phyloP scores from a whole-genome alignment of 805 yeast species.

The Cyberlindnera maritima region DNA sequence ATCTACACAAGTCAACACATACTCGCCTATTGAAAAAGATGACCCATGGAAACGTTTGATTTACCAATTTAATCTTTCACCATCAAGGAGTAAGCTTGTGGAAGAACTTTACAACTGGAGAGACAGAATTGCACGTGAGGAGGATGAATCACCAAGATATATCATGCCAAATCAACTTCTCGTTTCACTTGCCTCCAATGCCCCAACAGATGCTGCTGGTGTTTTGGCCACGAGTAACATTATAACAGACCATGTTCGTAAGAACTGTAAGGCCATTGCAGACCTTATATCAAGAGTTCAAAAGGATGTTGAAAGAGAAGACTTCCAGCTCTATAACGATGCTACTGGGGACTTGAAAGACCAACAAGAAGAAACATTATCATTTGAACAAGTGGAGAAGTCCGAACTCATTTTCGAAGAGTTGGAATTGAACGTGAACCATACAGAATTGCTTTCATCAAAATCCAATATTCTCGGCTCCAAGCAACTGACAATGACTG shows the following conservation, averaged over 20 bases:
- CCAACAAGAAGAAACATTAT: conserved; percentile 1
- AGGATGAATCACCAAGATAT: conserved; percentile 82
- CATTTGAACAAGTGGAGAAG: conserved; percentile 15
- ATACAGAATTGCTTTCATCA: background rate
- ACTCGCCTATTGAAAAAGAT: conserved; percentile 48
- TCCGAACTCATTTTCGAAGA: conserved; percentile 11
- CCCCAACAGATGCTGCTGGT: conserved; percentile 58
- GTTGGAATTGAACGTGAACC: background rate
- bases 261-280: conserved; percentile 56
- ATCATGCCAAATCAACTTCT: conserved; percentile 81
- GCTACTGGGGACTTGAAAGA: conserved; percentile 9
- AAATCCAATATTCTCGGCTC: background rate
- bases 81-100: conserved; percentile 51
- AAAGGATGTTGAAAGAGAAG: conserved; percentile 31
- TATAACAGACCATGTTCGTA: conserved; percentile 54
- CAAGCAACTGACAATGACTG: background rate
- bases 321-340: conserved; percentile 36
- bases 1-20: conserved; percentile 31
- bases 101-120: conserved; percentile 77
- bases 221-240: conserved; percentile 46
- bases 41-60: conserved; percentile 70
- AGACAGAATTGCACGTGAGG: conserved; percentile 66
- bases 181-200: conserved; percentile 53
- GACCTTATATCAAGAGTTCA: conserved; percentile 42
- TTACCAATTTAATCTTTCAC: conserved; percentile 61